Evolutionary conservation across 1,284 basidiomycete genomes (phyloP).

Genomic region (Cryptococcus neoformans): DNA sequence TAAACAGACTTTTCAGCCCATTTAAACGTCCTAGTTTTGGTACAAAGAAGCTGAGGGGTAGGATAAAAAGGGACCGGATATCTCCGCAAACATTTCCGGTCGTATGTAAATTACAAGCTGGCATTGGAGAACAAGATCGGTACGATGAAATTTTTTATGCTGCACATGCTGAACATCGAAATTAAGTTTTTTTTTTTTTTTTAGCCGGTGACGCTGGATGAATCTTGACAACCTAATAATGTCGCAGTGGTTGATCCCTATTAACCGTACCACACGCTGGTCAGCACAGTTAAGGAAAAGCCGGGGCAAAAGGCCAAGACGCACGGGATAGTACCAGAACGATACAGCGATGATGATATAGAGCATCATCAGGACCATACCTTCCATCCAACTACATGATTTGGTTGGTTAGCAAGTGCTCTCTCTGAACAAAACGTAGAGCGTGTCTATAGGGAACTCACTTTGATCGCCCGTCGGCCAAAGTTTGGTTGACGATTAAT

Average conservation of each 20-base stretch:
- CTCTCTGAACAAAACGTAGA: too few species aligned
- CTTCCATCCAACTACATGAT: conserved; percentile 50
- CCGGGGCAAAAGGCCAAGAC: conserved; percentile 1
- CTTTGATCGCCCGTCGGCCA: conserved; percentile 59
- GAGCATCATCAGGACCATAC: conserved; percentile 56
- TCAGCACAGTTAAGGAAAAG: background rate
- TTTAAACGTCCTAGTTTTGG: too few species aligned
- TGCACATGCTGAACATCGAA: too few species aligned
- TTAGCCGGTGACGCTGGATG: conserved; percentile 12
- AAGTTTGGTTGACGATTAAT: conserved; percentile 74
- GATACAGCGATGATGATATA: conserved; percentile 49
- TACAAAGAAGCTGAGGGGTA: too few species aligned
- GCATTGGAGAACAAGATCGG: too few species aligned
- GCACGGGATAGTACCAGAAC: conserved; percentile 43
- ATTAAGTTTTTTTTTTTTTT: background rate
- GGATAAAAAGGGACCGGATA: too few species aligned
- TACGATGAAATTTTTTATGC: too few species aligned
- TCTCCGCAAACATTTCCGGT: too few species aligned
- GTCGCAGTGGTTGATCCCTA: conserved; percentile 40
- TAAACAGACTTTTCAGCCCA: too few species aligned
- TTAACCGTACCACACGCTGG: background rate
- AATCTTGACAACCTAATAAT: conserved; percentile 27
- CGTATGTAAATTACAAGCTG: too few species aligned
- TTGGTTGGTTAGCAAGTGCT: background rate
- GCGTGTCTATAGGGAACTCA: conserved; percentile 8